Base-by-base conservation (phyloP, 2,329 filamentous ascomycete species). In the Fusarium aywerte region DNA sequence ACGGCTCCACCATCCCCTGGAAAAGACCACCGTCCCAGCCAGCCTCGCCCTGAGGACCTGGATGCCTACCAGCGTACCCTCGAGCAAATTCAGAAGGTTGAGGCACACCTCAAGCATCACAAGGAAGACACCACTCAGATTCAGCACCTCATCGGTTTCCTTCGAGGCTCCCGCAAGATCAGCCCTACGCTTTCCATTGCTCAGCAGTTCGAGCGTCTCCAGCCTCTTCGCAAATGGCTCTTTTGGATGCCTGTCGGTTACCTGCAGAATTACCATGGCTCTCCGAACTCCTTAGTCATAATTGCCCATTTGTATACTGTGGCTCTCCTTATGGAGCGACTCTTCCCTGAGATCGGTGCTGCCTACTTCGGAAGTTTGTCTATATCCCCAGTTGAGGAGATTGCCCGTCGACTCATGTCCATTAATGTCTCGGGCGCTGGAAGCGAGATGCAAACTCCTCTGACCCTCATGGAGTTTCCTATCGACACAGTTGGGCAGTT, bases 171-270 rank as follows among this genome's bases (percentile, higher is more conserved):
- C 58, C 88, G 89, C 74, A 89, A 91, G 76, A 88, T 92, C 68
- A 88, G 89, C 75, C 88, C 89, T 6, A 85, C 85, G 13, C 85
- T 91, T 67, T 88, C 89, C 23, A 88, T 93, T 23, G 90, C 92
- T 66, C 89, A 96, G 75, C 92, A 97, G 75, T 98, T 97, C 76
- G 91, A 93, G 74, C 91, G 94, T 67, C 87, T 98, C 12, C 94
- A 96, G 67, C 90, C 92, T 11, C 85, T 99, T 60, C 87, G 94
- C 55, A 92, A 92, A 71, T 97, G 95, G 93, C 87, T 98, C 16
- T 97, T 98, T 80, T 98, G 95, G 93, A 88, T 97, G 55, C 96
- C 96, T 1, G 89, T 97, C 32, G 89, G 89, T 69, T 90, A 94
- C 72, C 85, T 97, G 25, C 90, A 95, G 76, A 88, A 89, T 67